A percentile compares a stretch with the other conserved stretches of the same genome.
phyloP scores from a whole-genome alignment of 345 rosid species.

The Ailanthus altissimus region DNA sequence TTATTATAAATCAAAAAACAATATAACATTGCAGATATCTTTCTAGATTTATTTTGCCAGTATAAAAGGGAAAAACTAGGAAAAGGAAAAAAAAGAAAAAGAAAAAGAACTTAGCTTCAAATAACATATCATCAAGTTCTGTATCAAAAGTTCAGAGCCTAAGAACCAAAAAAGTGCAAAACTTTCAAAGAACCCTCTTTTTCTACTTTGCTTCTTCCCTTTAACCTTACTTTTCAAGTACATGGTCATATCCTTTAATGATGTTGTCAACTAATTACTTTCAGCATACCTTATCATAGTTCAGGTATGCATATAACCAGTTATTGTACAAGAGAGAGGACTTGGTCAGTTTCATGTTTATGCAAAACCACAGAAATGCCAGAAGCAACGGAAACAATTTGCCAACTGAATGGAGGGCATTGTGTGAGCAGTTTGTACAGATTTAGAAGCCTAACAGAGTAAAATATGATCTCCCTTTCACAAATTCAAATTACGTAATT shows the following conservation, averaged over 20 bases:
- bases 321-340: neutral
- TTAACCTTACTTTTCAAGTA: neutral
- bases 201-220: neutral
- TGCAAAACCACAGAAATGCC: neutral
- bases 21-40: constrained; percentile 17
- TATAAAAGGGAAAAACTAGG: neutral
- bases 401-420: neutral
- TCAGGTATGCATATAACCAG: neutral
- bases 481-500: neutral
- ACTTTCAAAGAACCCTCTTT: neutral
- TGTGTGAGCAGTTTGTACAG: neutral
- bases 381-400: neutral
- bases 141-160: neutral
- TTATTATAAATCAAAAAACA: constrained; percentile 38
- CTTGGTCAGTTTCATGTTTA: neutral
- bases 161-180: neutral
- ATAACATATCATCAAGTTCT: neutral
- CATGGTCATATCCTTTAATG: neutral
- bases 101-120: neutral
- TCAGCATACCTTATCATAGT: neutral
- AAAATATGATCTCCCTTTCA: constrained; percentile 1
- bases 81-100: neutral
- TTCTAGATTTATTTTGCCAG: constrained; percentile 5
- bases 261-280: constrained; percentile 1
- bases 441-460: neutral